A percentile compares a stretch with the other conserved stretches of the same genome.
phyloP scores from a whole-genome alignment of 2,329 filamentous ascomycete genomes.

The Xylaria sp. region DNA sequence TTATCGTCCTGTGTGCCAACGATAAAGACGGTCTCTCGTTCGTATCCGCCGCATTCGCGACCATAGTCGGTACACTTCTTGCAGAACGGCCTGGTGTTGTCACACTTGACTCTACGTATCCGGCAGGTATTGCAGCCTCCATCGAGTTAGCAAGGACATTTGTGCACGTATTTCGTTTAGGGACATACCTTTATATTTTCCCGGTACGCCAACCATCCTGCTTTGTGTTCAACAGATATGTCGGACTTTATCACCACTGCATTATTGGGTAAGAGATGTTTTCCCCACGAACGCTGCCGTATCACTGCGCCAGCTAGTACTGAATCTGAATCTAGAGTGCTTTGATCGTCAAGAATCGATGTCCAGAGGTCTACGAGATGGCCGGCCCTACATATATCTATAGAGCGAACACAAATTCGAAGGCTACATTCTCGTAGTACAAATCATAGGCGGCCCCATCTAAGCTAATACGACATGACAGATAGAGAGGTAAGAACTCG shows the following conservation, averaged over 20 bases:
- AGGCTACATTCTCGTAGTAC: slow-evolving; percentile 24
- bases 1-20: slow-evolving; percentile 65
- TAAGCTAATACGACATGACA: slow-evolving; percentile 29
- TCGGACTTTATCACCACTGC: slow-evolving; percentile 7
- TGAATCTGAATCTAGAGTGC: background rate
- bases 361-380: background rate
- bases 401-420: background rate
- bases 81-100: slow-evolving; percentile 69
- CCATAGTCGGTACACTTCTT: slow-evolving; percentile 68
- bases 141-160: slow-evolving; percentile 23
- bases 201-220: slow-evolving; percentile 69
- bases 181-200: slow-evolving; percentile 65
- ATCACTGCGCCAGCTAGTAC: background rate
- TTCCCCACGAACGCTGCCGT: background rate
- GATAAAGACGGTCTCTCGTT: slow-evolving; percentile 71
- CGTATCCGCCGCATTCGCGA: slow-evolving; percentile 69
- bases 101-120: slow-evolving; percentile 58
- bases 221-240: slow-evolving; percentile 6
- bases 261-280: slow-evolving; percentile 9
- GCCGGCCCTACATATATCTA: slow-evolving; percentile 28
- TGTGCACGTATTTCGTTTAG: background rate
- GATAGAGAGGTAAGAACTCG: slow-evolving; percentile 4
- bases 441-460: slow-evolving; percentile 15
- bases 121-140: slow-evolving; percentile 68
- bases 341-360: slow-evolving; percentile 17